Evolutionary conservation across 495 filamentous ascomycete species (phyloP).

Genomic region (Rhypophila decipiens): DNA sequence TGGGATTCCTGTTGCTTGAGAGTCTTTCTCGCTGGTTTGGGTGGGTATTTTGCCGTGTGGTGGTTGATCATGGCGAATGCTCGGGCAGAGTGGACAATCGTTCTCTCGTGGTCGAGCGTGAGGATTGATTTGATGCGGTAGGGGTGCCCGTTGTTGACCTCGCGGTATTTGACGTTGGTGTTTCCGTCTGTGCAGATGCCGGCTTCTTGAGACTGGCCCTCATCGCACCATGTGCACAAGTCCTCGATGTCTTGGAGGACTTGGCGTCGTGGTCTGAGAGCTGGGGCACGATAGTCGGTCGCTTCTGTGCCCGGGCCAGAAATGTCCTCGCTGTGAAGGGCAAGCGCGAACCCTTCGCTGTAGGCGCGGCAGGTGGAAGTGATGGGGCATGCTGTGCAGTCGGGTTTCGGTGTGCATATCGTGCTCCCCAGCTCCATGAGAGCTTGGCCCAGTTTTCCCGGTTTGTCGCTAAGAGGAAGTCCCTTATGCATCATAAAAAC

Average conservation of each 20-base stretch:
- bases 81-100: too few species aligned
- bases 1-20: conserved; percentile 11
- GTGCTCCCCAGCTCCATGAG: conserved; percentile 46
- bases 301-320: conserved; percentile 1
- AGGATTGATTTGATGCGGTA: neutral
- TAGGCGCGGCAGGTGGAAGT: conserved; percentile 37
- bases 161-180: neutral
- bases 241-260: conserved; percentile 43
- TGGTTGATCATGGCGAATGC: too few species aligned
- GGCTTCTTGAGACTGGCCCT: conserved; percentile 10
- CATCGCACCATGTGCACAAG: conserved; percentile 30
- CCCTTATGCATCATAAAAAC: too few species aligned
- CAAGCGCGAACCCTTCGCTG: conserved; percentile 26
- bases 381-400: conserved; percentile 35
- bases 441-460: conserved; percentile 41
- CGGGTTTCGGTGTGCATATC: conserved; percentile 40
- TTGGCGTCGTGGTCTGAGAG: neutral
- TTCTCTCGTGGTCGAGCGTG: too few species aligned
- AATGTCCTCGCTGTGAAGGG: too few species aligned
- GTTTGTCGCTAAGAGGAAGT: conserved; percentile 35
- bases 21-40: neutral
- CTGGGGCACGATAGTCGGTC: neutral
- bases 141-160: neutral
- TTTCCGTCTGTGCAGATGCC: neutral
- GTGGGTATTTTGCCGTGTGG: neutral